Evolutionary conservation across 805 yeast species (phyloP), one percentile per base, ranked within the genome.

Genomic region (Candida khao-thaluensis): DNA sequence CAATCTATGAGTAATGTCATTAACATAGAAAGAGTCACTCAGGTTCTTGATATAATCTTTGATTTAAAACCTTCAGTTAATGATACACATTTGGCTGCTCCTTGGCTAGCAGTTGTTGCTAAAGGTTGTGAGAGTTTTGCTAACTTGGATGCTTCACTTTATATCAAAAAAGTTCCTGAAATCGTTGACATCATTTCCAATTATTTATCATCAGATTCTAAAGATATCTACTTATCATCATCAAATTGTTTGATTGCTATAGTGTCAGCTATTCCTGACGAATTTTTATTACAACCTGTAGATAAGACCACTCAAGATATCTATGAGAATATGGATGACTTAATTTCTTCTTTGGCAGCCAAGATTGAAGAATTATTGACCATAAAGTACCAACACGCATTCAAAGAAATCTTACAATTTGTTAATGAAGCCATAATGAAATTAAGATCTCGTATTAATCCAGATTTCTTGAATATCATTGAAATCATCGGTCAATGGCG

Each of bases 91-190:
- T 72, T 93, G 49, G 88, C 91, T 2, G 96, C 95, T 10, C 77
- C 96, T 9, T 93, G 99, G 99, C 74, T 89, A 29, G 96, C 97
- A 1, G 95, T 90, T 15, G 76, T 91, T 31, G 93, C 96, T 7
- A 89, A 88, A 53, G 95, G 91, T 33, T 66, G 66, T 44, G 70
- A 64, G 51, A 53, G 64, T 35, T 69, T 57, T 49, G 55, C 69
- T 18, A 37, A 41, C 20, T 56, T 67, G 44, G 56, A 64, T 37
- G 64, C 69, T 1, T 51, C 52, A 12, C 62, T 69, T 28, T 79
- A 85, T 38, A 56, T 89, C 23, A 49, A 61, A 21, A 77, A 76
- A 48, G 54, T 85, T 6, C 83, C 88, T 7, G 63, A 64, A 11
- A 46, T 65, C 18, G 33, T 66, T 12, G 64, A 74, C 16, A 64